These are phyloP conservation scores for Oidium heveae DNA, from an alignment of 2,329 filamentous ascomycete genomes.

Conservation along the genomic window DNA sequence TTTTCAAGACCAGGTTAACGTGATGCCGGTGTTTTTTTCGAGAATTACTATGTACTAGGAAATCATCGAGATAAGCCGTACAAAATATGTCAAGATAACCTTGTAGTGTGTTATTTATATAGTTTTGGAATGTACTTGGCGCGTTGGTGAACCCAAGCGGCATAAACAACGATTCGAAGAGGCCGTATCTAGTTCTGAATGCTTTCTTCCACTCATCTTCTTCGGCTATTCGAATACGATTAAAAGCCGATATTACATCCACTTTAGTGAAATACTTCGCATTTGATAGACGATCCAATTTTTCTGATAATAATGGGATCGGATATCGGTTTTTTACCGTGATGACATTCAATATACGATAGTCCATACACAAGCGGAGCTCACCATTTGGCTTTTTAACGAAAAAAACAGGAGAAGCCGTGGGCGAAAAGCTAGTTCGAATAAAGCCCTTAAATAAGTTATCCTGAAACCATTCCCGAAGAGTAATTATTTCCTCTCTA, in stretches of 20 bases:
- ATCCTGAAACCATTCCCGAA: background rate
- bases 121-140: no score
- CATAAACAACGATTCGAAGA: slow-evolving; percentile 1
- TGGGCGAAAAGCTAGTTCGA: background rate
- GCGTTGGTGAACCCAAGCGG: background rate
- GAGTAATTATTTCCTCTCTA: background rate
- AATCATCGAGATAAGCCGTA: no score
- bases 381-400: background rate
- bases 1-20: background rate
- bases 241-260: slow-evolving; percentile 2
- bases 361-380: background rate
- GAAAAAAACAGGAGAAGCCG: background rate
- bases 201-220: slow-evolving; percentile 6
- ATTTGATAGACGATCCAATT: background rate
- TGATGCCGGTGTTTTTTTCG: no score
- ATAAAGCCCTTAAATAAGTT: background rate
- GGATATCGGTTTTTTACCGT: slow-evolving; percentile 1
- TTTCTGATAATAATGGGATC: background rate
- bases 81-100: background rate
- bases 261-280: slow-evolving; percentile 1
- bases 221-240: slow-evolving; percentile 3
- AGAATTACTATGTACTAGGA: no score
- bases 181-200: background rate
- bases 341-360: background rate
- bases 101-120: background rate